Percentiles rank a stretch among this genome's conserved stretches.
phyloP scores from a whole-genome alignment of 805 yeast species.

The Saitoella complicata region DNA sequence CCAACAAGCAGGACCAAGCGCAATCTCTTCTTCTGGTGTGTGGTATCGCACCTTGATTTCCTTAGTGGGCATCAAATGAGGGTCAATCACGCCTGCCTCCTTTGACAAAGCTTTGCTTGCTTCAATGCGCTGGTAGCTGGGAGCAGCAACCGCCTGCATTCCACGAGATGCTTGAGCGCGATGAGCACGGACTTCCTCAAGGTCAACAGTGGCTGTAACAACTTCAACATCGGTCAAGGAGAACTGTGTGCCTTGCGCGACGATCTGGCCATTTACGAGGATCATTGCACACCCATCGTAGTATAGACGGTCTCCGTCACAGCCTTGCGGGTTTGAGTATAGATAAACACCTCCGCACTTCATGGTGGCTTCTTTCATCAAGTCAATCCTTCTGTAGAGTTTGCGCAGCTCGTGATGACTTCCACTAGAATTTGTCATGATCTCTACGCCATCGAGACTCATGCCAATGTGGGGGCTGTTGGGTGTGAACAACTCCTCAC shows the following conservation, averaged over 20 bases:
- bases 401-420: slow-evolving; percentile 95
- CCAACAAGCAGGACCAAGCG: slow-evolving; percentile 99
- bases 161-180: slow-evolving; percentile 64
- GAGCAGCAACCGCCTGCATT: slow-evolving; percentile 36
- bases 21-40: slow-evolving; percentile 88
- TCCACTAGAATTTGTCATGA: slow-evolving; percentile 87
- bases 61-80: slow-evolving; percentile 41
- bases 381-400: slow-evolving; percentile 63
- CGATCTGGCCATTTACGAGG: slow-evolving; percentile 77
- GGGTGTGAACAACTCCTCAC: slow-evolving; percentile 95
- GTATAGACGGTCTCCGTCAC: slow-evolving; percentile 94
- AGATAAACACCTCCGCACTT: slow-evolving; percentile 94
- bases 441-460: slow-evolving; percentile 95
- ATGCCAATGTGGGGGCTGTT: slow-evolving; percentile 83
- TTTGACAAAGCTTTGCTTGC: slow-evolving; percentile 46
- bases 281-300: slow-evolving; percentile 96
- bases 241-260: slow-evolving; percentile 89
- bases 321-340: slow-evolving; percentile 90
- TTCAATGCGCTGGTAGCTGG: slow-evolving; percentile 36
- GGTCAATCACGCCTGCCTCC: slow-evolving; percentile 40
- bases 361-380: slow-evolving; percentile 82
- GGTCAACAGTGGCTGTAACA: slow-evolving; percentile 81
- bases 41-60: slow-evolving; percentile 42
- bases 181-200: slow-evolving; percentile 78
- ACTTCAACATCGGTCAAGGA: slow-evolving; percentile 86